A percentile compares a stretch with the other conserved stretches of the same genome.
Evolutionary conservation across 805 yeast species (phyloP).

Genomic region (Wickerhamiella australiensis): DNA sequence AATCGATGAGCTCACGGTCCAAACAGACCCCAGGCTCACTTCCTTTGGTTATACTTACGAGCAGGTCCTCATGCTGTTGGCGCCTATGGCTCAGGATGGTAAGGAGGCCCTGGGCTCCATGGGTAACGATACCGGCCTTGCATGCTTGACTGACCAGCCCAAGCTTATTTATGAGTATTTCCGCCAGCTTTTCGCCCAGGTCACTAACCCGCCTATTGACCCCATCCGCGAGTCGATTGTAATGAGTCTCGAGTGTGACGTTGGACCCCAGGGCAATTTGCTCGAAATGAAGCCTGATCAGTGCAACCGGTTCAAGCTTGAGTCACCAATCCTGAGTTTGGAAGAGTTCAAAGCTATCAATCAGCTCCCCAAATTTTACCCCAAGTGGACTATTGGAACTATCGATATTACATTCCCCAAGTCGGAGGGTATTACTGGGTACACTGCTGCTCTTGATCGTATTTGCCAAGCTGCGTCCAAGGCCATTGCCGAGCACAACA

Average conservation of each 20-base stretch:
- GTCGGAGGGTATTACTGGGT: slow-evolving; percentile 74
- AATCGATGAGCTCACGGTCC: slow-evolving; percentile 36
- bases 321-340: slow-evolving; percentile 69
- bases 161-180: slow-evolving; percentile 83
- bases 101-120: slow-evolving; percentile 94
- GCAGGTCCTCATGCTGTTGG: slow-evolving; percentile 69
- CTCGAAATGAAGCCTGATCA: slow-evolving; percentile 86
- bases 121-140: slow-evolving; percentile 96
- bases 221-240: slow-evolving; percentile 95
- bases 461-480: slow-evolving; percentile 78
- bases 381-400: slow-evolving; percentile 70
- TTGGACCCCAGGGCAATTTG: slow-evolving; percentile 96
- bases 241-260: slow-evolving; percentile 92
- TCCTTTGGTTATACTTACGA: slow-evolving; percentile 94
- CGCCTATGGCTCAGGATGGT: slow-evolving; percentile 87
- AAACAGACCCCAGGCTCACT: slow-evolving; percentile 67
- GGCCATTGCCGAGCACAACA: slow-evolving; percentile 64
- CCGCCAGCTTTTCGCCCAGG: slow-evolving; percentile 94
- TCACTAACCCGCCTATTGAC: slow-evolving; percentile 96
- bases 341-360: slow-evolving; percentile 64
- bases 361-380: slow-evolving; percentile 61
- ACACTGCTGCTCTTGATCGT: slow-evolving; percentile 70
- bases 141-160: slow-evolving; percentile 90
- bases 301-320: slow-evolving; percentile 74
- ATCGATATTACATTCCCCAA: slow-evolving; percentile 85